Percentiles rank a stretch among this genome's conserved stretches.
These are phyloP conservation scores for Gracilaria vermiculophylla DNA, from an alignment of 23 red algal genomes.

Conservation along the genomic window DNA sequence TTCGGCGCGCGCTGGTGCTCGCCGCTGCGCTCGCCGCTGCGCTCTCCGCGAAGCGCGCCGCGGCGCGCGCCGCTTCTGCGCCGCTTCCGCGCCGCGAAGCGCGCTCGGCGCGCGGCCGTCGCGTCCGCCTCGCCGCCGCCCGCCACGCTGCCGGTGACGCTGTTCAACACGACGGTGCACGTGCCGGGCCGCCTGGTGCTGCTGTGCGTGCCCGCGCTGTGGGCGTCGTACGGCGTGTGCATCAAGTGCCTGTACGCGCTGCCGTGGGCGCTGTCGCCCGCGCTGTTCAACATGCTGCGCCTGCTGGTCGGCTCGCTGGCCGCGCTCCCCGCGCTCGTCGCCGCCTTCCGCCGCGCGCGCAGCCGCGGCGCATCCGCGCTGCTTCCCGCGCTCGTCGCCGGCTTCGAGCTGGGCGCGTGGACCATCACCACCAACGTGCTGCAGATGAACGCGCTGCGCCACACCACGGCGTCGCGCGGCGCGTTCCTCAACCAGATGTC, in stretches of 20 bases:
- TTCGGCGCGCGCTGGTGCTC: no score
- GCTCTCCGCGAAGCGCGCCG: no score
- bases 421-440: conserved; percentile 72
- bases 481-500: conserved; percentile 86
- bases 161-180: conserved; percentile 17
- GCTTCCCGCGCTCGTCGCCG: conserved; percentile 30
- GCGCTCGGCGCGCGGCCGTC: background rate
- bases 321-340: background rate
- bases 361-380: background rate
- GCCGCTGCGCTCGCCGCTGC: no score
- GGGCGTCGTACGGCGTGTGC: conserved; percentile 39
- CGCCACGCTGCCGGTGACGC: background rate
- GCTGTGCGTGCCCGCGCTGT: conserved; percentile 23
- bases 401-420: conserved; percentile 83
- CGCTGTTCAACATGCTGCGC: conserved; percentile 52
- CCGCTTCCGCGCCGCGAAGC: background rate
- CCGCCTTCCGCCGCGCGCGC: background rate
- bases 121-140: background rate
- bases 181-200: conserved; percentile 30
- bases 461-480: conserved; percentile 83
- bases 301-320: conserved; percentile 8
- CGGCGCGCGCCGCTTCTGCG: background rate
- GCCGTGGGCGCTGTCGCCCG: conserved; percentile 29
- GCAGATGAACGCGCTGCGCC: conserved; percentile 64
- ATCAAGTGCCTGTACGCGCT: conserved; percentile 35